phyloP scores from a whole-genome alignment of 345 rosid genomes.

The Gossypioides kirkii region DNA sequence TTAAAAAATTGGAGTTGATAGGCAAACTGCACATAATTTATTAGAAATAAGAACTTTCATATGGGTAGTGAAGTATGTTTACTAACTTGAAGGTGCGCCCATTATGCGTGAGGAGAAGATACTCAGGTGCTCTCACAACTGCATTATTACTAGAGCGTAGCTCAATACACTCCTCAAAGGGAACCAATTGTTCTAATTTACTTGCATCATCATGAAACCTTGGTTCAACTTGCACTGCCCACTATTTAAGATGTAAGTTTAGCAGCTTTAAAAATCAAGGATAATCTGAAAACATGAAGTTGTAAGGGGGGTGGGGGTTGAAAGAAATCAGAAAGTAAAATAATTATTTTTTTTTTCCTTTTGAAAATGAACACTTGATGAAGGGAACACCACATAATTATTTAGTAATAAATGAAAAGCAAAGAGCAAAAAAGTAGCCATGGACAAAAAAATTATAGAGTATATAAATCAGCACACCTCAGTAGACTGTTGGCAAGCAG shows the following conservation, averaged over 20 bases:
- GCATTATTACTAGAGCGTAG: constrained; percentile 62
- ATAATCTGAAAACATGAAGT: background rate
- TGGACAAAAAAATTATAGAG: constrained; percentile 2
- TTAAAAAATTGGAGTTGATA: background rate
- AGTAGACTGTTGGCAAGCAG: constrained; percentile 58
- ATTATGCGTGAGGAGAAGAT: constrained; percentile 81
- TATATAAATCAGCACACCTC: constrained; percentile 55
- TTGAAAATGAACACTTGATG: background rate
- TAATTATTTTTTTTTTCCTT: background rate
- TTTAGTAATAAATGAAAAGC: background rate
- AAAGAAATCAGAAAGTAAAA: background rate
- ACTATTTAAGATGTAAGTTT: constrained; percentile 43
- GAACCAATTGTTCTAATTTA: constrained; percentile 85
- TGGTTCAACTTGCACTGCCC: constrained; percentile 89
- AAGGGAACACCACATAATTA: background rate
- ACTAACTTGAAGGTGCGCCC: constrained; percentile 97
- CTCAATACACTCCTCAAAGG: constrained; percentile 89
- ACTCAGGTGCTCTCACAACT: constrained; percentile 77
- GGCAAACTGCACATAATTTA: background rate
- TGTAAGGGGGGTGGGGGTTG: background rate
- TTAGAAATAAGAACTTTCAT: background rate
- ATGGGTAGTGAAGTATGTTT: constrained; percentile 17
- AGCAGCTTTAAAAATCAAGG: constrained; percentile 18
- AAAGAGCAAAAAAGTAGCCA: background rate
- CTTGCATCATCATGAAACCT: constrained; percentile 93